Evolutionary conservation across 2,329 filamentous ascomycete genomes (phyloP), one percentile per base, ranked within the genome.

Genomic region (Coniella lustricola): DNA sequence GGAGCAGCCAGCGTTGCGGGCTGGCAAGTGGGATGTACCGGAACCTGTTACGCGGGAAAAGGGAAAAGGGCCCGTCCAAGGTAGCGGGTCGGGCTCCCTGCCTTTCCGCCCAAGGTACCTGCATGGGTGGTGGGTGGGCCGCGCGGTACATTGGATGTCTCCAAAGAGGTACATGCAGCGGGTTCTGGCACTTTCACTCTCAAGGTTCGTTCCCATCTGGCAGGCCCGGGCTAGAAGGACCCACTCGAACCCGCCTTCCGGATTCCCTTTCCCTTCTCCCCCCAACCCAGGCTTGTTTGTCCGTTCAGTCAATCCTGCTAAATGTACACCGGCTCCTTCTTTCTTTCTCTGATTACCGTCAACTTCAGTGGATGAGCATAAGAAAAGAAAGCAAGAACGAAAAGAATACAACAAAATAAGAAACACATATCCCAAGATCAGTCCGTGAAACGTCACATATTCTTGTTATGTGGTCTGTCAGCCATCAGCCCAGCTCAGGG

Each of bases 31-130:
- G n/a, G n/a, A n/a, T n/a, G 49, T 51, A 51, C 49, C 40, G 47
- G 48, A 52, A 47, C 39, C 32, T 33, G 31, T 50, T 50, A 52
- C 47, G 50, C 50, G 50, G 44, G 50, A 50, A 47, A 50, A 46
- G 46, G 49, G 43, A 44, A 39, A n/a, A n/a, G 25, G 5, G 25
- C 47, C 45, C 47, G 50, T 46, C 47, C 31, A 46, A 44, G 45
- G 43, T 50, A 44, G 44, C 50, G 45, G 49, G 42, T 46, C 48
- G 50, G 39, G 50, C 47, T 33, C 47, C 43, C 42, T 44, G 39
- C 40, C 34, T 38, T 21, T n/a, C 36, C 33, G 21, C 25, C 37
- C 31, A 52, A 29, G 41, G 50, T 52, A 52, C 47, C 47, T 47
- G 43, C 50, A 50, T 40, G 46, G 50, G 47, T 46, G 16, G 25